phyloP scores from a whole-genome alignment of 768 basidiomycete genomes.

The Tephrocybe sp. region DNA sequence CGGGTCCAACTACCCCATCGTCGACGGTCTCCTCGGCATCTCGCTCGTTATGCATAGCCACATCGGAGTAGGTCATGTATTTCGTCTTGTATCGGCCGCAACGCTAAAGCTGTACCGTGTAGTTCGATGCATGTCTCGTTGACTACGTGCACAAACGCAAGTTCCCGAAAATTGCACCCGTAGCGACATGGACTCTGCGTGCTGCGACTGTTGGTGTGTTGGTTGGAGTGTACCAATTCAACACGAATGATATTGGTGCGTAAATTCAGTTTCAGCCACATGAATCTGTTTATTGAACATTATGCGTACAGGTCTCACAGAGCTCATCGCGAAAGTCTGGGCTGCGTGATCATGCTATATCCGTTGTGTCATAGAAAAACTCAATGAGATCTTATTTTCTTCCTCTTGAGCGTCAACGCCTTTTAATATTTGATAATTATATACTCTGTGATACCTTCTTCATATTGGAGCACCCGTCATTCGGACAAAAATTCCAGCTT shows the following conservation, averaged over 20 bases:
- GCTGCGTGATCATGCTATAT: constrained; percentile 50
- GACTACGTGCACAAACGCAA: constrained; percentile 96
- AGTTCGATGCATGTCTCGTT: constrained; percentile 77
- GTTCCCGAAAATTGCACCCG: constrained; percentile 77
- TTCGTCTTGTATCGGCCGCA: not conserved
- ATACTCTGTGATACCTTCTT: too few relatives aligned
- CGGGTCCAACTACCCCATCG: constrained; percentile 72
- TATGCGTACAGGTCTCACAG: constrained; percentile 66
- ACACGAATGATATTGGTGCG: constrained; percentile 97
- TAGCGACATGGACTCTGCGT: constrained; percentile 76
- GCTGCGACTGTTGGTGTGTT: constrained; percentile 77
- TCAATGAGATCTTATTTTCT: not conserved
- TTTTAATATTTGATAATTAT: not conserved
- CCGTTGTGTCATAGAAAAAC: constrained; percentile 8
- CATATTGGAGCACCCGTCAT: too few relatives aligned
- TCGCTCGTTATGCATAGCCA: constrained; percentile 93
- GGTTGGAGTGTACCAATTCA: constrained; percentile 95
- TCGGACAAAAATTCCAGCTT: too few relatives aligned
- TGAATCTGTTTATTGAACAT: not conserved
- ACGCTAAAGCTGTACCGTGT: constrained; percentile 34
- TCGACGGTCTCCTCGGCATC: constrained; percentile 88
- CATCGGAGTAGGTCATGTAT: constrained; percentile 69
- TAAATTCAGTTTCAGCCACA: constrained; percentile 8
- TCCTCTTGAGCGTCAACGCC: not conserved
- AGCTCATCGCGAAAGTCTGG: constrained; percentile 84